Conservation (phyloP, 164 flowering plant species). For the Macadamia tetraphylla region DNA sequence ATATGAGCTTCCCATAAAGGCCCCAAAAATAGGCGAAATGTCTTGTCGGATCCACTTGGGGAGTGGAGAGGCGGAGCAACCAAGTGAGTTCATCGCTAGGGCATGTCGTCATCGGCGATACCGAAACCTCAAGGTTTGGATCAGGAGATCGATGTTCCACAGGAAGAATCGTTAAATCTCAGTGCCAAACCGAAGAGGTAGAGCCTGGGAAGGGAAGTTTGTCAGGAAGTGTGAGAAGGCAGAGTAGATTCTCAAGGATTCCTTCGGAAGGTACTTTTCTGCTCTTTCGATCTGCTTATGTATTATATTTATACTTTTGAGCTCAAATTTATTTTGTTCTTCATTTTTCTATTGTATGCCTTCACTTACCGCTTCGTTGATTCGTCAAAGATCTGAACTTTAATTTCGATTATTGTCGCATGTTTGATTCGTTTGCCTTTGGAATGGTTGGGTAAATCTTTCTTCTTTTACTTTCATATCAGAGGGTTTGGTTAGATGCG, state of each 20-base stretch:
- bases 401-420: too few relatives aligned
- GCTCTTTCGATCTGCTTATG: too few relatives aligned
- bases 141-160: conserved; percentile 43
- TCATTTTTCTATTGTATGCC: too few relatives aligned
- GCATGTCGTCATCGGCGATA: conserved; percentile 9
- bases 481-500: too few relatives aligned
- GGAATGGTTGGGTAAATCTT: too few relatives aligned
- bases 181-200: conserved; percentile 83
- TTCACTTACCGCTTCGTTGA: too few relatives aligned
- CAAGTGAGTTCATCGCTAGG: conserved; percentile 6
- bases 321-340: too few relatives aligned
- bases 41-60: conserved; percentile 21
- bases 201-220: conserved; percentile 86
- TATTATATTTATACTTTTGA: too few relatives aligned
- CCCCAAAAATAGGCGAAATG: too few relatives aligned
- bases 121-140: conserved; percentile 12
- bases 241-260: conserved; percentile 57
- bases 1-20: conserved; percentile 1
- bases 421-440: too few relatives aligned
- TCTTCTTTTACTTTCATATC: too few relatives aligned
- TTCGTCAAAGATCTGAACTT: too few relatives aligned
- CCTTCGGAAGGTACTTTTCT: conserved; percentile 53
- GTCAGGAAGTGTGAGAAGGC: conserved; percentile 79
- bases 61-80: conserved; percentile 48
- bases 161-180: conserved; percentile 47